Evolutionary conservation across 1,284 basidiomycete species (phyloP).

Genomic region (Cryptococcus amylolentus): DNA sequence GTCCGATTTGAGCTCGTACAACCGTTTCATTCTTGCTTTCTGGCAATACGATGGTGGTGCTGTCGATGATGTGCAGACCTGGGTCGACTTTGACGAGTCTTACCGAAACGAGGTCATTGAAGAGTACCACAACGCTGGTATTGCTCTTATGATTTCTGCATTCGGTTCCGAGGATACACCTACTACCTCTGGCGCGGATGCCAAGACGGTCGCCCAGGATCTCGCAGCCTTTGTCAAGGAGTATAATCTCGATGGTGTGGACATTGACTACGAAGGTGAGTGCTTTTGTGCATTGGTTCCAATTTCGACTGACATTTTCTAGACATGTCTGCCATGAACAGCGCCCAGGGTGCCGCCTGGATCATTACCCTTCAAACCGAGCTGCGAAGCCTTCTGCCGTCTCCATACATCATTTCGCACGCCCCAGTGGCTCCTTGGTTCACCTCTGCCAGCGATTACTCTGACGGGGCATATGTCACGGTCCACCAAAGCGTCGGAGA

Average conservation of each 20-base stretch:
- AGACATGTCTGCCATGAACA: constrained; percentile 41
- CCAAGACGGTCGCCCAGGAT: constrained; percentile 37
- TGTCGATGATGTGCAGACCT: constrained; percentile 44
- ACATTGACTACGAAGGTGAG: constrained; percentile 53
- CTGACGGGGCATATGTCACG: constrained; percentile 40
- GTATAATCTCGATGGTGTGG: constrained; percentile 54
- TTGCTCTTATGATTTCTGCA: constrained; percentile 52
- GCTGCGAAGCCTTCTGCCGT: constrained; percentile 38
- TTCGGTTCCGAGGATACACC: constrained; percentile 52
- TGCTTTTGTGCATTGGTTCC: constrained; percentile 5
- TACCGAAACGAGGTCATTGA: constrained; percentile 38
- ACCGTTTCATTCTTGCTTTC: constrained; percentile 53
- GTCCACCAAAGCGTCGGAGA: constrained; percentile 37
- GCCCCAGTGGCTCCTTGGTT: constrained; percentile 48
- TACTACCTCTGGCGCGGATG: constrained; percentile 45
- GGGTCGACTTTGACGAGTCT: constrained; percentile 32
- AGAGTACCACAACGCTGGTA: constrained; percentile 50
- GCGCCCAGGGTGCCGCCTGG: constrained; percentile 38
- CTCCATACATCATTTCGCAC: constrained; percentile 46
- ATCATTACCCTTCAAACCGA: constrained; percentile 45
- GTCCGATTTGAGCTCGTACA: constrained; percentile 37
- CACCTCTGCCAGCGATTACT: constrained; percentile 32
- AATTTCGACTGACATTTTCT: background rate
- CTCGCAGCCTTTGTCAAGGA: constrained; percentile 48
- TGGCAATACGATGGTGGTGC: constrained; percentile 49